Percentiles rank a stretch among this genome's conserved stretches.
phyloP scores from a whole-genome alignment of 2,329 filamentous ascomycete species.

The Talaromyces sp. region DNA sequence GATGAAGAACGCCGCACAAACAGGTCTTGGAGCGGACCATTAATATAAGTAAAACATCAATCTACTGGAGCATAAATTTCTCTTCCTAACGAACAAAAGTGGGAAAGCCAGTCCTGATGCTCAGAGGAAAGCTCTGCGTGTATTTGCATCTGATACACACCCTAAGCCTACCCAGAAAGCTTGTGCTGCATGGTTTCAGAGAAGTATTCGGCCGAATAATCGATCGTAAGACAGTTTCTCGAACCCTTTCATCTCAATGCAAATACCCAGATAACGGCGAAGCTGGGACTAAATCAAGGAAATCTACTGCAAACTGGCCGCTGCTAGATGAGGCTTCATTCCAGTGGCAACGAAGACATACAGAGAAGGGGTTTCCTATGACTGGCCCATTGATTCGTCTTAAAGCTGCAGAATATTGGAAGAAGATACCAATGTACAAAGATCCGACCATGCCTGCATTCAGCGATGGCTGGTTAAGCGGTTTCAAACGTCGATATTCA shows the following conservation, averaged over 20 bases:
- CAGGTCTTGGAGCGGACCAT: too few species aligned
- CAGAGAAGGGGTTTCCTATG: neutral
- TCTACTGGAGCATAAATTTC: too few species aligned
- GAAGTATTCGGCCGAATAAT: slow-evolving; percentile 4
- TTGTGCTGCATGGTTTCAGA: slow-evolving; percentile 5
- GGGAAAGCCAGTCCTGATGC: slow-evolving; percentile 2
- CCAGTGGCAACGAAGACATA: neutral
- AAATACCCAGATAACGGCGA: neutral
- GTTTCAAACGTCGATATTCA: neutral
- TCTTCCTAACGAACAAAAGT: neutral
- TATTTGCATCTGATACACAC: neutral
- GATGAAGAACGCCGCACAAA: too few species aligned
- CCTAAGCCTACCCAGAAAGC: slow-evolving; percentile 2
- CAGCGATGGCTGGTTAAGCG: too few species aligned
- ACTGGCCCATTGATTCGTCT: neutral
- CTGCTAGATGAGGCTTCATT: neutral
- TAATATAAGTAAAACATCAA: too few species aligned
- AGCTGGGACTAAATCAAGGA: neutral
- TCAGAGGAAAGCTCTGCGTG: slow-evolving; percentile 6
- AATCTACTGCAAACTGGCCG: neutral
- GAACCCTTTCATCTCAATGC: slow-evolving; percentile 6
- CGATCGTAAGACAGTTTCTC: slow-evolving; percentile 1
- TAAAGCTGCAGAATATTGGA: neutral
- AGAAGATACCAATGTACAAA: slow-evolving; percentile 1
- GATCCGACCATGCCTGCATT: neutral